Evolutionary conservation across 2,329 filamentous ascomycete genomes (phyloP).

Genomic region (Ascochyta pisi): DNA sequence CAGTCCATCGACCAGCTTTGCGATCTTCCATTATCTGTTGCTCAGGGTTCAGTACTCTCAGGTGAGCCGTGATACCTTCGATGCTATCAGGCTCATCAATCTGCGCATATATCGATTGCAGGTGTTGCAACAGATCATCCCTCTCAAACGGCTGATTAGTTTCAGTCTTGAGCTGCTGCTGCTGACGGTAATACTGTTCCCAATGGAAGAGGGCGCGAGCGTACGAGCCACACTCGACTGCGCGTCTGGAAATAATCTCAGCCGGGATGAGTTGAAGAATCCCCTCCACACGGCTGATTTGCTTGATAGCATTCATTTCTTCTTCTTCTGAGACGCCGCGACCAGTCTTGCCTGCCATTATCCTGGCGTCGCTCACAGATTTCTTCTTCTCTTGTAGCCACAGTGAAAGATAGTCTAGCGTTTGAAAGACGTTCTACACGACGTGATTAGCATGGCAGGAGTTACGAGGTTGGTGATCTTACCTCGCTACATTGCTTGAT

Average conservation of each 20-base stretch:
- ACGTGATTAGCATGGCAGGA: conserved; percentile 26
- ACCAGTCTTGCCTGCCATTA: conserved; percentile 54
- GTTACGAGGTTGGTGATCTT: conserved; percentile 38
- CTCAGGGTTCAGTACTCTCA: conserved; percentile 86
- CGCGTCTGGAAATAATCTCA: conserved; percentile 77
- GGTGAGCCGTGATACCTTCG: conserved; percentile 88
- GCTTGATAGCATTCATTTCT: conserved; percentile 59
- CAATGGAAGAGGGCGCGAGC: conserved; percentile 91
- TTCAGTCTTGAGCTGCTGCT: conserved; percentile 49
- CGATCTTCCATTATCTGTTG: conserved; percentile 92
- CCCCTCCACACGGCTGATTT: conserved; percentile 71
- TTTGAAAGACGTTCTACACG: conserved; percentile 79
- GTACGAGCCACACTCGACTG: conserved; percentile 93
- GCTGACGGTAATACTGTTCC: conserved; percentile 82
- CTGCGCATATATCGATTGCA: conserved; percentile 94
- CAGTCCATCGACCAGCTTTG: conserved; percentile 91
- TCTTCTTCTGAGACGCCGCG: conserved; percentile 56
- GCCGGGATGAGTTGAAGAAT: conserved; percentile 74
- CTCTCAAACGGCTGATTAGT: conserved; percentile 59
- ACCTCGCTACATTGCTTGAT: conserved; percentile 88
- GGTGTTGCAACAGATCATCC: conserved; percentile 72
- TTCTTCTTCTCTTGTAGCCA: conserved; percentile 85
- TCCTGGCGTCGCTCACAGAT: conserved; percentile 48
- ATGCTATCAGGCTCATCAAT: conserved; percentile 98
- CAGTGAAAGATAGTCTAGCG: conserved; percentile 88